Evolutionary conservation across 768 basidiomycete genomes (phyloP).

Genomic region (Pisolithus albus): DNA sequence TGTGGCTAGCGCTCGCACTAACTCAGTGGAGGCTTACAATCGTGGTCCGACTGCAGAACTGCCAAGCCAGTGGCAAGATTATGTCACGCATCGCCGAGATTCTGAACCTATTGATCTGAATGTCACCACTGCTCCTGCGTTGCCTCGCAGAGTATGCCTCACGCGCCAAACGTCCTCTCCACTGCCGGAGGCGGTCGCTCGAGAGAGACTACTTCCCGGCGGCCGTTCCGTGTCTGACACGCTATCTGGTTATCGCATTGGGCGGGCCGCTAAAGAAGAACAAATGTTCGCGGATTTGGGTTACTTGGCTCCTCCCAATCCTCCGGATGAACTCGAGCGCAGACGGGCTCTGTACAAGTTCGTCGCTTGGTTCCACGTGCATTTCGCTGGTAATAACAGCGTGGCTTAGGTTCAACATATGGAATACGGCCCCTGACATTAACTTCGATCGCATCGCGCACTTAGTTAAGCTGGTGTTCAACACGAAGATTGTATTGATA

Average conservation of each 20-base stretch:
- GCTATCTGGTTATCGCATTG: conserved; percentile 29
- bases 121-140: conserved; percentile 37
- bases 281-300: conserved; percentile 57
- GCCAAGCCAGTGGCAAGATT: conserved; percentile 24
- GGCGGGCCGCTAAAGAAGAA: conserved; percentile 58
- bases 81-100: conserved; percentile 19
- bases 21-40: conserved; percentile 13
- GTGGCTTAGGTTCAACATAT: conserved; percentile 74
- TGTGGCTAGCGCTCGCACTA: conserved; percentile 18
- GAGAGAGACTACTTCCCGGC: conserved; percentile 27
- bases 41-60: conserved; percentile 10
- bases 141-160: conserved; percentile 46
- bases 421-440: conserved; percentile 77
- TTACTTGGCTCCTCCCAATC: conserved; percentile 75
- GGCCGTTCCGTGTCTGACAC: conserved; percentile 30
- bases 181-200: conserved; percentile 38
- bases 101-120: conserved; percentile 24
- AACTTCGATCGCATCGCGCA: conserved; percentile 95
- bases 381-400: neutral
- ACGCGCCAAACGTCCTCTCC: conserved; percentile 63
- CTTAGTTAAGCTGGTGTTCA: conserved; percentile 89
- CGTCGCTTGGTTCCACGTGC: conserved; percentile 13
- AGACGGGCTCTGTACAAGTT: conserved; percentile 81
- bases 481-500: conserved; percentile 77
- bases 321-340: conserved; percentile 78